Percentiles rank a stretch among this genome's conserved stretches.
Evolutionary conservation across 345 rosid species (phyloP).

Genomic region (Salix brachista): DNA sequence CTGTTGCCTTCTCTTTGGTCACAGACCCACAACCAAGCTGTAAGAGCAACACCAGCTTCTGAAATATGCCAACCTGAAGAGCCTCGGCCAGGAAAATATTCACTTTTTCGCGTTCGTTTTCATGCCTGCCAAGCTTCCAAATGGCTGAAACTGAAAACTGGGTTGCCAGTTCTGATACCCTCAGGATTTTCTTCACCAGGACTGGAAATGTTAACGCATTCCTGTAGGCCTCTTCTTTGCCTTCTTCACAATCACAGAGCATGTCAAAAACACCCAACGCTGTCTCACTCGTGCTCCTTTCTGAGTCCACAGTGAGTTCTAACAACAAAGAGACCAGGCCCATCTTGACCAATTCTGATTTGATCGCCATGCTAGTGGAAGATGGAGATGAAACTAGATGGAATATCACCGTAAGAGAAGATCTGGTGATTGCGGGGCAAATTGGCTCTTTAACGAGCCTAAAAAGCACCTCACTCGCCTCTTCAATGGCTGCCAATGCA

Average conservation of each 20-base stretch:
- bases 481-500: constrained; percentile 23
- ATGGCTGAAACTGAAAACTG: constrained; percentile 40
- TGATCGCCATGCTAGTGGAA: not conserved
- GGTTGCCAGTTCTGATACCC: constrained; percentile 36
- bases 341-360: constrained; percentile 24
- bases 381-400: constrained; percentile 24
- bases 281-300: constrained; percentile 33
- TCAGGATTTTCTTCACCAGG: constrained; percentile 44
- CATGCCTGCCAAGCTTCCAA: constrained; percentile 41
- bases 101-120: constrained; percentile 18
- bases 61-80: constrained; percentile 55
- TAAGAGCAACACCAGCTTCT: constrained; percentile 52
- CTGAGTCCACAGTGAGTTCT: constrained; percentile 28
- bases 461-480: constrained; percentile 16
- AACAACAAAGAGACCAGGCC: constrained; percentile 31
- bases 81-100: constrained; percentile 27
- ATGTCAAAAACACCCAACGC: constrained; percentile 32
- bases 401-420: constrained; percentile 36
- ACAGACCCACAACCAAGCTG: constrained; percentile 44
- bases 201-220: constrained; percentile 42
- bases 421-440: constrained; percentile 28
- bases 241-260: constrained; percentile 33
- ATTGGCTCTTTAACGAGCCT: constrained; percentile 32
- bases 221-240: constrained; percentile 29
- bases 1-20: constrained; percentile 56